Base-by-base conservation (phyloP, 257 asterid genomes). In the Penstemon barbatus region DNA sequence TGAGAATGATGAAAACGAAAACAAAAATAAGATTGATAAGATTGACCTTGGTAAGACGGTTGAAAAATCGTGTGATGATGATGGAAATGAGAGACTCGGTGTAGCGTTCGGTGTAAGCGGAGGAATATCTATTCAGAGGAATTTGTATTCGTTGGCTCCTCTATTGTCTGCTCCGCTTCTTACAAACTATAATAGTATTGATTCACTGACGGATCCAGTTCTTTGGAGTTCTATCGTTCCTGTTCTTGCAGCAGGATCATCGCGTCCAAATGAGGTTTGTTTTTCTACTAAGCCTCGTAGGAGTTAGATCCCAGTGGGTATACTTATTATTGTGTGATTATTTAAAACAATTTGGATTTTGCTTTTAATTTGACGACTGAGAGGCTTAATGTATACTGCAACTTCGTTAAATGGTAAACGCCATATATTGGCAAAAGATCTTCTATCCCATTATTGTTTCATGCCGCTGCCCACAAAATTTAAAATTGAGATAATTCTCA, bases 221-320 rank as follows among this genome's bases (percentile, higher is more conserved):
- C 90, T 87, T 72, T 93, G 98, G 98, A 76, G 89, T 56, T 80
- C 93, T 74, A 85, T 93, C 40, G 83, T 83, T 66, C 87, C 96
- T 15, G 85, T 69, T 67, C 90, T 86, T 75, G 89, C 96, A 68
- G 44, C 81, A 25, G 97, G 92, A 69, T 81, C 98, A 75, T 86
- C 96, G 50, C 82, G 69, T 66, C 58, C 81, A 45, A 71, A 81
- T 37, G 96, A 93, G 97, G 98, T 92, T 48, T 49, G 84, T 72
- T 53, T 69, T 70, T 78, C 72, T 70, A 38, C 68, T 46, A 15
- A 44, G 67, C 55, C 53, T 66, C 7, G 7, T 44, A 15, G 39
- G 71, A 36, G 3, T 39, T 36, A 13, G 52, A 39, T 41, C 33
- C 33, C 33, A 25, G 33, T 25, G 33, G 33, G 33, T 25, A 25